Base-by-base conservation (phyloP, 495 filamentous ascomycete genomes). In the Aspergillus funiculosus region DNA sequence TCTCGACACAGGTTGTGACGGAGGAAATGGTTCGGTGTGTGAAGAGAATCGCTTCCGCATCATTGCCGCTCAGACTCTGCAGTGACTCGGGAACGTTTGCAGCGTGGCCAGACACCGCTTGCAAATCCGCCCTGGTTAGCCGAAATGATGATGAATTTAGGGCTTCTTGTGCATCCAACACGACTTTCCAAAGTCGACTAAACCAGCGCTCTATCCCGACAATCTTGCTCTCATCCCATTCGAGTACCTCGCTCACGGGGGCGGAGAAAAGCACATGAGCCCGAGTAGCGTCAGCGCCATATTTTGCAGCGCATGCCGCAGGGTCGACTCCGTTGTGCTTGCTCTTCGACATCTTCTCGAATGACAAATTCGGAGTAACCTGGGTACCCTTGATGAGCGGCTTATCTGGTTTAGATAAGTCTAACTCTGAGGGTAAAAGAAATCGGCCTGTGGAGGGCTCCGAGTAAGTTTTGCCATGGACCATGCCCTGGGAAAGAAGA, bases 301-400 rank as follows among this genome's bases (percentile, higher is more conserved):
- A 83, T 44, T 77, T 79, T 0, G 68, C 57, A 30, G 89, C 85
- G 49, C 85, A 86, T 0, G 55, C 62, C 0, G 74, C 77, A 0
- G 89, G 89, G 56, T 94, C 87, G n/a, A 94, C 85, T 22, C 89
- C 89, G 57, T 95, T 95, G 65, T 92, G 74, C 56, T 95, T 95
- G 45, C 86, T 91, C 63, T 95, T 95, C n/a, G 85, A 90, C 89
- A 95, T 95, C 54, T 95, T 95, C 63, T 95, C 87, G 45, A 78
- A 94, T 0, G 78, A 80, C 21, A 89, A 57, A 8, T 61, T 73
- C 3, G 85, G 79, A 0, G 56, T 55, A 32, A 77, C 59, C 15
- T 76, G 76, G 1, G 81, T 82, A 0, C 73, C 72, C 29, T 72
- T 71, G 27, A 89, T 74, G 37, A 75, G 69, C 2, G 84, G 85